Conservation (phyloP, 2,329 filamentous ascomycete genomes). For the Fusarium floridanum region DNA sequence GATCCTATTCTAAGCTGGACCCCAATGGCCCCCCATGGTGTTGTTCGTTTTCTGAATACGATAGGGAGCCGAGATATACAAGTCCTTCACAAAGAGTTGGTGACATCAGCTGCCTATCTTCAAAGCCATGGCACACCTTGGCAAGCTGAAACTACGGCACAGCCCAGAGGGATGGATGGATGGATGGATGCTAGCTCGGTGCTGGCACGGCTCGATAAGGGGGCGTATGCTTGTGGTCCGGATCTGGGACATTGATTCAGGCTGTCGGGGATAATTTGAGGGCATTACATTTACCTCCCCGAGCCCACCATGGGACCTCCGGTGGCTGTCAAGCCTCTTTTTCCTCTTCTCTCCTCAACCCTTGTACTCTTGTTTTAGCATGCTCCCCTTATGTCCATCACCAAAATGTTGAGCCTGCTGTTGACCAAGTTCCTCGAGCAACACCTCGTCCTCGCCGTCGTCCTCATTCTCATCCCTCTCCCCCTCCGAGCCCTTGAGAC, state of each 20-base stretch:
- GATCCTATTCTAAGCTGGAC: slow-evolving; percentile 33
- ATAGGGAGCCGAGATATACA: neutral
- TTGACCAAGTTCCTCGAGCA: slow-evolving; percentile 32
- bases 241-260: slow-evolving; percentile 47
- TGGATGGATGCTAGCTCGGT: neutral
- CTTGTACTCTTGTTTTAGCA: slow-evolving; percentile 11
- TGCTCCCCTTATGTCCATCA: neutral
- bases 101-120: slow-evolving; percentile 15
- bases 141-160: slow-evolving; percentile 21
- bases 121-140: slow-evolving; percentile 17
- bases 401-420: slow-evolving; percentile 34
- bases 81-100: slow-evolving; percentile 3
- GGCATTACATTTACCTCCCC: slow-evolving; percentile 38
- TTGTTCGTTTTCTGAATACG: slow-evolving; percentile 23
- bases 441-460: slow-evolving; percentile 30
- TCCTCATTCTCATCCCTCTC: slow-evolving; percentile 37
- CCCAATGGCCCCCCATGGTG: slow-evolving; percentile 9
- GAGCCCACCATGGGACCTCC: slow-evolving; percentile 20
- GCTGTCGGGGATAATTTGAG: slow-evolving; percentile 41
- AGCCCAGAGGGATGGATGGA: neutral
- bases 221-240: slow-evolving; percentile 29
- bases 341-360: neutral
- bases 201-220: neutral
- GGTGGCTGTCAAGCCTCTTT: slow-evolving; percentile 29
- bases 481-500: slow-evolving; percentile 28